phyloP scores from a whole-genome alignment of 495 filamentous ascomycete genomes.

The Recurvomyces mirabilis region DNA sequence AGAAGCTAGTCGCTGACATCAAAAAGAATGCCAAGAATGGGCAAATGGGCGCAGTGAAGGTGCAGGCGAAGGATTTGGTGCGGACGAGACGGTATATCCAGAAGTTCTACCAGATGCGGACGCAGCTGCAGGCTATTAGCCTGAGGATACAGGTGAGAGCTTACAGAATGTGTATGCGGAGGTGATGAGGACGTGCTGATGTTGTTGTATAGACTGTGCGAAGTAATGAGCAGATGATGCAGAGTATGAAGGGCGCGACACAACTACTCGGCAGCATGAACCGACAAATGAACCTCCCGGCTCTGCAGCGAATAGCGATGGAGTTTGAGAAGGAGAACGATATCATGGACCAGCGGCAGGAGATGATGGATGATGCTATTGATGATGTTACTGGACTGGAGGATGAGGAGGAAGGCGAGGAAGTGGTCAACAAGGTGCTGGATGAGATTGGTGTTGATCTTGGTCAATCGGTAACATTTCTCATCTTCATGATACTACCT shows the following conservation, averaged over 20 bases:
- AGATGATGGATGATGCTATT: conserved; percentile 99
- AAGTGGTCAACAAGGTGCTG: conserved; percentile 88
- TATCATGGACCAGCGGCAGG: conserved; percentile 96
- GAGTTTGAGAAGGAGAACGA: conserved; percentile 98
- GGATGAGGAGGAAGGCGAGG: conserved; percentile 80
- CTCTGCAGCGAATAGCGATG: conserved; percentile 93
- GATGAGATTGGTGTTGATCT: conserved; percentile 96
- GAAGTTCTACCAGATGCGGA: conserved; percentile 97
- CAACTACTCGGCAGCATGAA: conserved; percentile 92
- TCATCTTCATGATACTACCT: conserved; percentile 1
- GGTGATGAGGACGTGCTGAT: conserved; percentile 1
- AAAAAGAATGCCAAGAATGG: conserved; percentile 97
- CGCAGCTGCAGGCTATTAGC: conserved; percentile 89
- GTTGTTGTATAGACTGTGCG: conserved; percentile 61
- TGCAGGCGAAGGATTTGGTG: conserved; percentile 94
- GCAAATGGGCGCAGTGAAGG: conserved; percentile 89
- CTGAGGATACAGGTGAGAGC: conserved; percentile 74
- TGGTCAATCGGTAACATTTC: conserved; percentile 60
- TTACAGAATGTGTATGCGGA: not conserved
- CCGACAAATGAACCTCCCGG: conserved; percentile 89
- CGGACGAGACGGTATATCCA: conserved; percentile 90
- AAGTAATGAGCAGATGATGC: conserved; percentile 99
- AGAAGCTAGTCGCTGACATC: conserved; percentile 88
- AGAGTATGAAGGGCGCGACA: conserved; percentile 97
- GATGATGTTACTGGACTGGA: conserved; percentile 94